Evolutionary conservation across 2,329 filamentous ascomycete genomes (phyloP).

Genomic region (Xylaria sp.): DNA sequence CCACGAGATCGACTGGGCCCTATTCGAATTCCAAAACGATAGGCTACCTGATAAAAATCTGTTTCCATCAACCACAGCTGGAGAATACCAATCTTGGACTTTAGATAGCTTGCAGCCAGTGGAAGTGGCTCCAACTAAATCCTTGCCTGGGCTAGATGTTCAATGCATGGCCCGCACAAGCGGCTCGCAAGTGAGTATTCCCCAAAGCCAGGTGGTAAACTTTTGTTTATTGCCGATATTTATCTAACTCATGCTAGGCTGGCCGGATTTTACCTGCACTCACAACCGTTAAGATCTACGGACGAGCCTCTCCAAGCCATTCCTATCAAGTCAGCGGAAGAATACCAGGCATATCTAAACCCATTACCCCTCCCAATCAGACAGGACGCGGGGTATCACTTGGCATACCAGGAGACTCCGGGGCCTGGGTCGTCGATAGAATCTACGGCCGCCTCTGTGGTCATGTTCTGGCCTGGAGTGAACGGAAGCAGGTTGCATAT

Average conservation of each 20-base stretch:
- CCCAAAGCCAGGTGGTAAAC: neutral
- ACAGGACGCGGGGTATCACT: slow-evolving; percentile 54
- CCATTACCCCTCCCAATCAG: slow-evolving; percentile 34
- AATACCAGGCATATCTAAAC: slow-evolving; percentile 40
- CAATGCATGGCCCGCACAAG: slow-evolving; percentile 91
- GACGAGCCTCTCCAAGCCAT: slow-evolving; percentile 81
- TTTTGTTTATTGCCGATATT: neutral
- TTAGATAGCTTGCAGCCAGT: slow-evolving; percentile 61
- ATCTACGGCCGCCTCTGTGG: slow-evolving; percentile 83
- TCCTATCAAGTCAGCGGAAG: slow-evolving; percentile 69
- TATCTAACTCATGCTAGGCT: slow-evolving; percentile 56
- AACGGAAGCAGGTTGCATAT: slow-evolving; percentile 83
- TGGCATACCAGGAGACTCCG: slow-evolving; percentile 86
- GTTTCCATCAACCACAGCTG: slow-evolving; percentile 60
- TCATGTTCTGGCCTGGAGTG: slow-evolving; percentile 89
- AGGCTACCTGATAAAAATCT: slow-evolving; percentile 78
- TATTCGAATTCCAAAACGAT: slow-evolving; percentile 81
- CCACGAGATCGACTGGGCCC: slow-evolving; percentile 95
- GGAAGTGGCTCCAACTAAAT: slow-evolving; percentile 67
- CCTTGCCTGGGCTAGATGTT: slow-evolving; percentile 79
- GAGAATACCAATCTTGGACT: slow-evolving; percentile 48
- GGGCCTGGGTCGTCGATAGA: slow-evolving; percentile 91
- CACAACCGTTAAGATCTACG: slow-evolving; percentile 87
- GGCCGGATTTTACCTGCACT: slow-evolving; percentile 82
- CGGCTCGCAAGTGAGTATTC: slow-evolving; percentile 66